A percentile compares a stretch with the other conserved stretches of the same genome.
Conservation (phyloP, 352 stramenopile genomes). For the Elongisporangium anandrum region DNA sequence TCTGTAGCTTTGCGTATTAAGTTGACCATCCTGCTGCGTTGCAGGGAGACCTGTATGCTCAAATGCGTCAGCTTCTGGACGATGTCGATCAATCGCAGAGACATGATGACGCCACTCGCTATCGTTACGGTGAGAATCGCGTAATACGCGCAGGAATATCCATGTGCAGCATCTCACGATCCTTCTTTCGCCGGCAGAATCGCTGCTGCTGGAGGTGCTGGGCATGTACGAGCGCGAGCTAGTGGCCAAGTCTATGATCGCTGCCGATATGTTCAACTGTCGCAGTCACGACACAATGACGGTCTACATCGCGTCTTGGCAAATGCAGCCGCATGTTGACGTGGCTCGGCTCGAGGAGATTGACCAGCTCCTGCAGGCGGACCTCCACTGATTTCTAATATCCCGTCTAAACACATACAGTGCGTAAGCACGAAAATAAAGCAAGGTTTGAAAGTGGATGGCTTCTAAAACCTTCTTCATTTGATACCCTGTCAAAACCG, state of each 20-base stretch:
- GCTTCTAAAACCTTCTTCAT: neutral
- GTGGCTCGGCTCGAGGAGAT: slow-evolving; percentile 58
- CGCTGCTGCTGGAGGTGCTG: slow-evolving; percentile 55
- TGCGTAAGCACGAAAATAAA: neutral
- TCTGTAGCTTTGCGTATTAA: slow-evolving; percentile 19
- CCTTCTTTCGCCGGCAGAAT: slow-evolving; percentile 20
- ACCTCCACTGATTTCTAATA: slow-evolving; percentile 19
- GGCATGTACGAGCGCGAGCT: slow-evolving; percentile 80
- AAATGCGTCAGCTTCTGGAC: neutral
- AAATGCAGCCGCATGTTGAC: slow-evolving; percentile 84
- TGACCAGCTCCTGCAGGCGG: slow-evolving; percentile 55
- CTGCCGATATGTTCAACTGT: slow-evolving; percentile 64
- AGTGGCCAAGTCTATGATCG: slow-evolving; percentile 73
- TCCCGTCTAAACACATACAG: neutral
- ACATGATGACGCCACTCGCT: slow-evolving; percentile 2
- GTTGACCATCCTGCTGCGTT: slow-evolving; percentile 33
- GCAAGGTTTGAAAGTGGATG: neutral
- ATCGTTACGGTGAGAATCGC: slow-evolving; percentile 3
- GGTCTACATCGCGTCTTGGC: slow-evolving; percentile 77
- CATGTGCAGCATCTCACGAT: neutral
- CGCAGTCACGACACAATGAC: slow-evolving; percentile 61
- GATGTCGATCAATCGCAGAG: neutral
- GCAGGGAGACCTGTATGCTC: neutral
- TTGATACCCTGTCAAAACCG: neutral
- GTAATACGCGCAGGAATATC: neutral